phyloP scores from a whole-genome alignment of 202 grass and related monocot species.

The Hordeum pubiflorum region DNA sequence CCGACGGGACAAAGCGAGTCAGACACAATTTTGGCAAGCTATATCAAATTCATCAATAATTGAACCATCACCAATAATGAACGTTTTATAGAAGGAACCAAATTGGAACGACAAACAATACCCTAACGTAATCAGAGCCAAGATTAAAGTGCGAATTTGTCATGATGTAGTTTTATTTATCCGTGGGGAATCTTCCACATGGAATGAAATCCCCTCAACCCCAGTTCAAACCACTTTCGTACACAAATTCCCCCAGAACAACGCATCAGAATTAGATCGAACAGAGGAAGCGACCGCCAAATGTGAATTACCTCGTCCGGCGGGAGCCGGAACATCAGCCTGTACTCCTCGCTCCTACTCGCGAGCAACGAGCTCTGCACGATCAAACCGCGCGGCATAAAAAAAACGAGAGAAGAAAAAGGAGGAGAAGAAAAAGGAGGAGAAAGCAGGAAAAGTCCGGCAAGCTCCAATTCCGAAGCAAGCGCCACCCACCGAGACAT shows the following conservation, averaged over 20 bases:
- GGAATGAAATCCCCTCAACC: constrained; percentile 15
- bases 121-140: background rate
- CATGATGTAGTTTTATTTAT: constrained; percentile 11
- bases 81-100: background rate
- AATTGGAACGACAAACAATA: background rate
- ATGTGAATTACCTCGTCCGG: constrained; percentile 61
- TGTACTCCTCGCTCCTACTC: constrained; percentile 89
- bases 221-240: background rate
- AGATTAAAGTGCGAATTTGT: background rate
- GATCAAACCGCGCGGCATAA: constrained; percentile 5
- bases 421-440: background rate
- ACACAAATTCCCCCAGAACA: background rate
- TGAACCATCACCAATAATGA: background rate
- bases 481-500: constrained; percentile 48
- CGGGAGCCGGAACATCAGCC: constrained; percentile 78
- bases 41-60: background rate
- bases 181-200: constrained; percentile 3
- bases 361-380: constrained; percentile 44
- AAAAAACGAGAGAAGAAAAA: background rate
- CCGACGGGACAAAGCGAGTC: background rate
- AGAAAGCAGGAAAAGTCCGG: background rate
- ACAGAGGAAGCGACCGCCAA: background rate
- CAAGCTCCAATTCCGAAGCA: constrained; percentile 34
- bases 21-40: background rate
- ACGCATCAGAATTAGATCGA: constrained; percentile 8